A percentile compares a stretch with the other conserved stretches of the same genome.
Evolutionary conservation across 495 filamentous ascomycete species (phyloP).

Genomic region (Xylaria bambusicola): DNA sequence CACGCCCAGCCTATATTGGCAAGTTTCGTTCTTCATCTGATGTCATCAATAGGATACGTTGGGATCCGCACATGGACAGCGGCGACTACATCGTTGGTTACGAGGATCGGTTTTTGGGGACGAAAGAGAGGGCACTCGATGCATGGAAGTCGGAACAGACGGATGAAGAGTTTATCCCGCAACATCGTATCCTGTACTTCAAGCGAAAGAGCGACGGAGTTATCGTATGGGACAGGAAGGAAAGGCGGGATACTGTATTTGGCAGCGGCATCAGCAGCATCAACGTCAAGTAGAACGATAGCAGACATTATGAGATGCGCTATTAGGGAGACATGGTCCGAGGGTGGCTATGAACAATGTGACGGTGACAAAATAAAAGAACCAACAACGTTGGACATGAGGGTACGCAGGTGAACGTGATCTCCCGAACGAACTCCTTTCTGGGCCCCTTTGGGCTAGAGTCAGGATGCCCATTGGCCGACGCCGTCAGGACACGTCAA

Average conservation of each 20-base stretch:
- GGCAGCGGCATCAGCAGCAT: constrained; percentile 36
- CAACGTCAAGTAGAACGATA: background rate
- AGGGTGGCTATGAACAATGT: background rate
- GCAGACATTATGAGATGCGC: too few species aligned
- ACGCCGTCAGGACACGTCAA: background rate
- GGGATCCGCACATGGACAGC: constrained; percentile 64
- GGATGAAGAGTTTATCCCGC: constrained; percentile 83
- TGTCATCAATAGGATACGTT: constrained; percentile 71
- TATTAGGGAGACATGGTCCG: too few species aligned
- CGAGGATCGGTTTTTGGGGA: constrained; percentile 70
- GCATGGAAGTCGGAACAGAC: constrained; percentile 75
- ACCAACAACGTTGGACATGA: background rate
- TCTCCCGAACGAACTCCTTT: background rate
- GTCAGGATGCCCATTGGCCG: background rate
- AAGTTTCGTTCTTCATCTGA: constrained; percentile 55
- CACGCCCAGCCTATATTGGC: constrained; percentile 22
- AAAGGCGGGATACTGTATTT: constrained; percentile 46
- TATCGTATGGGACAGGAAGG: constrained; percentile 60
- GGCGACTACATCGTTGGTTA: constrained; percentile 74
- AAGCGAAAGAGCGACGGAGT: constrained; percentile 59
- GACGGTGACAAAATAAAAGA: background rate
- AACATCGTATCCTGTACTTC: constrained; percentile 77
- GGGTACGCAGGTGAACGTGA: background rate
- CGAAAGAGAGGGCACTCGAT: constrained; percentile 61
- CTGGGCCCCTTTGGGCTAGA: too few species aligned